Base-by-base conservation (phyloP, 352 stramenopile genomes). In the Peronospora farinosa region DNA sequence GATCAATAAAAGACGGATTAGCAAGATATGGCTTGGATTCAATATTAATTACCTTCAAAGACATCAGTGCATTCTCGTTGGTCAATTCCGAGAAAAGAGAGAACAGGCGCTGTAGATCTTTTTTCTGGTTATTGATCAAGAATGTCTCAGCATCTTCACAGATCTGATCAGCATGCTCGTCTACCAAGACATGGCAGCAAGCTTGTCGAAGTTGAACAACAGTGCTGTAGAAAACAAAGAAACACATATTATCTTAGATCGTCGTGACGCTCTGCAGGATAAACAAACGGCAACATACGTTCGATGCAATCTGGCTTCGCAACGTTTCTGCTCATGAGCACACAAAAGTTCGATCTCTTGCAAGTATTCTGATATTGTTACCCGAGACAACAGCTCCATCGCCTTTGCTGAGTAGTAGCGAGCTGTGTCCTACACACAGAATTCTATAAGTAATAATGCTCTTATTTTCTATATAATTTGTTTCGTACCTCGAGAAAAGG, bases 81-180 rank as follows among this genome's bases (percentile, higher is more conserved):
- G 78, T 65, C 19, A 93, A 54, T 52, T 93, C 80, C 1, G 78
- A 93, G 54, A 93, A 92, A 7, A 93, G 60, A 13, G 73, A 79
- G 48, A 91, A 93, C 7, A 93, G 60, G 15, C 83, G 69, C 39
- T 75, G 80, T 2, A 93, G 60, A 61, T 93, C 78, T 40, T 88
- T 56, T 2, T 74, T 90, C 44, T 89, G 78, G 44, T 89, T 86
- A 51, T 85, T 78, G 8, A 74, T 74, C 47, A 93, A 56, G 38
- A 93, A 93, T 6, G 40, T 69, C 48, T 92, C 78, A 0, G 74
- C 75, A 35, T 89, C 74, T 41, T 88, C 76, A 58, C 83, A 93
- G 15, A 93, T 90, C 25, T 67, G 78, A 44, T 93, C 80, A 23
- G 74, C 74, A 47, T 93, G 80, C 21, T 86, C 67, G 60, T 90